Conservation (phyloP, 2,329 filamentous ascomycete species). For the Diplodia intermedia region DNA sequence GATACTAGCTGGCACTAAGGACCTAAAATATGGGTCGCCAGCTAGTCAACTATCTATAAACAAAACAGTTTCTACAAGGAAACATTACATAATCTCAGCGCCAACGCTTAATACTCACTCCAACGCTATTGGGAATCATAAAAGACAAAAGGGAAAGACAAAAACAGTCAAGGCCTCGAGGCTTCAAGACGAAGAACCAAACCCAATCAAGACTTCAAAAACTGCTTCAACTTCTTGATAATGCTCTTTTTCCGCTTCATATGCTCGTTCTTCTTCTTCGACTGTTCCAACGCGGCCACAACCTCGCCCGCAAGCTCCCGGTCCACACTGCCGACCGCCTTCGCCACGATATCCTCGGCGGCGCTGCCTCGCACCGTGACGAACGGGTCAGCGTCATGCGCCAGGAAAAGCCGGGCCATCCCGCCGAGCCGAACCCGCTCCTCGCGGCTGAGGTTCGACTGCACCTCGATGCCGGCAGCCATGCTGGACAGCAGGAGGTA, state of each 20-base stretch:
- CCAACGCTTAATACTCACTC: background rate
- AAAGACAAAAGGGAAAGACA: background rate
- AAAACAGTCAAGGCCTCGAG: background rate
- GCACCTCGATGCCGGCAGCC: background rate
- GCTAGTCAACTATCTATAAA: too few relatives aligned
- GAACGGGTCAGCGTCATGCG: slow-evolving; percentile 8
- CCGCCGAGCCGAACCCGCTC: slow-evolving; percentile 5
- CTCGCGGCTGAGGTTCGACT: background rate
- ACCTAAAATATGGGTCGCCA: too few relatives aligned
- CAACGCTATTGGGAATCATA: background rate
- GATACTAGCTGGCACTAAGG: too few relatives aligned
- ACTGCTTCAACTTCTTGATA: slow-evolving; percentile 20
- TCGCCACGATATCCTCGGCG: background rate
- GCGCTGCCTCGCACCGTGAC: slow-evolving; percentile 6
- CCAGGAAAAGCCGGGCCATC: slow-evolving; percentile 19
- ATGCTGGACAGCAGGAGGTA: slow-evolving; percentile 14
- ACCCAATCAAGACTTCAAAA: slow-evolving; percentile 11
- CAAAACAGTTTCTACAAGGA: too few relatives aligned
- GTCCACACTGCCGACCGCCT: slow-evolving; percentile 2
- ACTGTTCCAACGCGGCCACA: background rate
- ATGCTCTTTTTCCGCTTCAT: slow-evolving; percentile 13
- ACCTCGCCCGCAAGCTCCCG: background rate
- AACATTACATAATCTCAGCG: background rate
- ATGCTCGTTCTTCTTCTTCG: background rate
- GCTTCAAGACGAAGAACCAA: background rate